phyloP scores from a whole-genome alignment of 768 basidiomycete genomes.

The Mycena polygramma region DNA sequence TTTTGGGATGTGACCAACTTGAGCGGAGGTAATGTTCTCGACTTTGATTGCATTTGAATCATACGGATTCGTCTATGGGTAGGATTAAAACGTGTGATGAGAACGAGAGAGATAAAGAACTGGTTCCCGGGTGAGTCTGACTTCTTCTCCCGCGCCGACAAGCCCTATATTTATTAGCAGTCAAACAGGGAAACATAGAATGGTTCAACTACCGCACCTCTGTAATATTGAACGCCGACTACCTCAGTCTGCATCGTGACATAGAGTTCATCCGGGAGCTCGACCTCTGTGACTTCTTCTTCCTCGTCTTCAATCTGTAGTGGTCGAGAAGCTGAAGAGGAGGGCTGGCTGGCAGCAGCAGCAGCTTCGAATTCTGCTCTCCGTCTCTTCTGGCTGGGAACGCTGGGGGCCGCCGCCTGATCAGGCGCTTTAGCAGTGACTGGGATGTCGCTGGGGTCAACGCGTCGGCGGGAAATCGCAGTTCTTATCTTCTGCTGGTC shows the following conservation, averaged over 20 bases:
- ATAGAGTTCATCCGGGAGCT: slow-evolving; percentile 76
- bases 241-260: slow-evolving; percentile 69
- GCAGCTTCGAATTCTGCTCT: slow-evolving; percentile 49
- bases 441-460: slow-evolving; percentile 73
- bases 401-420: slow-evolving; percentile 6
- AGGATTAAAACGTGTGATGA: background rate
- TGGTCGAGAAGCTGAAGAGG: slow-evolving; percentile 35
- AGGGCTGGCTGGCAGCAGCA: slow-evolving; percentile 25
- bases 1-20: slow-evolving; percentile 87
- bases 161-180: slow-evolving; percentile 62
- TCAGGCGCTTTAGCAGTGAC: slow-evolving; percentile 50
- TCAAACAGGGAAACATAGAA: too few species aligned
- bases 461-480: slow-evolving; percentile 66
- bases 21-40: slow-evolving; percentile 75
- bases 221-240: slow-evolving; percentile 90
- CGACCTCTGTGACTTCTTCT: slow-evolving; percentile 57
- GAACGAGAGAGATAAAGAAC: background rate
- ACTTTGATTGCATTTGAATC: slow-evolving; percentile 89
- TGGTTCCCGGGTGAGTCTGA: slow-evolving; percentile 76
- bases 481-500: slow-evolving; percentile 75
- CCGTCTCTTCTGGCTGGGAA: slow-evolving; percentile 59
- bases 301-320: slow-evolving; percentile 56
- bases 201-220: slow-evolving; percentile 52
- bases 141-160: slow-evolving; percentile 85
- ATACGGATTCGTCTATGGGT: slow-evolving; percentile 60